phyloP scores from a whole-genome alignment of 78 protist genomes.

The slime mould (Dictyostelium discoideum) region DNA sequence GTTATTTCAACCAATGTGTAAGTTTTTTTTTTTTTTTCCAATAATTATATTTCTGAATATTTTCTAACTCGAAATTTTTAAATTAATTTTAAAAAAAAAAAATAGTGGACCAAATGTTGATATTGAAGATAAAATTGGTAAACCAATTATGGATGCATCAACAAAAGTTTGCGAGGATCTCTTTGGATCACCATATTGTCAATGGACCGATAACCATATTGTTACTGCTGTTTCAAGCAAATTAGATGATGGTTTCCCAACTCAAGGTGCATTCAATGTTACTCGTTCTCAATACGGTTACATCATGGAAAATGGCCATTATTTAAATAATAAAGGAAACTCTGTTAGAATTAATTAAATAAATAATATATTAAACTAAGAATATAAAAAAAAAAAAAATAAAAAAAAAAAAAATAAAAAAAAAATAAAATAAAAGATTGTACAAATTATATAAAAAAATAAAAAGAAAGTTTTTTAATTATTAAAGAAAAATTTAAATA shows the following conservation, averaged over 20 bases:
- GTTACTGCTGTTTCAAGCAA: constrained; percentile 11
- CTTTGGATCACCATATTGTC: constrained; percentile 18
- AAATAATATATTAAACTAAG: background rate
- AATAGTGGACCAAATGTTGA: constrained; percentile 28
- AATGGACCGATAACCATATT: constrained; percentile 8
- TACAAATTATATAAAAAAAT: background rate
- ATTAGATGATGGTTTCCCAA: constrained; percentile 28
- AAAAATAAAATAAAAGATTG: background rate
- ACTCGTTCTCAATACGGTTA: background rate
- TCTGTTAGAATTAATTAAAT: background rate
- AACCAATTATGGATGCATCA: constrained; percentile 56
- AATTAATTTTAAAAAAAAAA: no score
- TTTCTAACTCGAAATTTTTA: no score
- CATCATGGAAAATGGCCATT: constrained; percentile 7
- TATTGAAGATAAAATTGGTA: constrained; percentile 44
- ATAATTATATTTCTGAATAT: no score
- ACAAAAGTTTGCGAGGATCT: constrained; percentile 27
- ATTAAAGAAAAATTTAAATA: no score
- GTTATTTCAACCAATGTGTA: constrained; percentile 19
- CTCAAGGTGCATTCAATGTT: constrained; percentile 5
- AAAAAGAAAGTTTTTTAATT: no score
- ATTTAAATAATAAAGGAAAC: background rate
- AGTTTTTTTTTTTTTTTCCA: background rate
- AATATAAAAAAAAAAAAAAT: background rate
- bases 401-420: background rate